Evolutionary conservation across 345 rosid genomes (phyloP).

Genomic region (Acer saccharum): DNA sequence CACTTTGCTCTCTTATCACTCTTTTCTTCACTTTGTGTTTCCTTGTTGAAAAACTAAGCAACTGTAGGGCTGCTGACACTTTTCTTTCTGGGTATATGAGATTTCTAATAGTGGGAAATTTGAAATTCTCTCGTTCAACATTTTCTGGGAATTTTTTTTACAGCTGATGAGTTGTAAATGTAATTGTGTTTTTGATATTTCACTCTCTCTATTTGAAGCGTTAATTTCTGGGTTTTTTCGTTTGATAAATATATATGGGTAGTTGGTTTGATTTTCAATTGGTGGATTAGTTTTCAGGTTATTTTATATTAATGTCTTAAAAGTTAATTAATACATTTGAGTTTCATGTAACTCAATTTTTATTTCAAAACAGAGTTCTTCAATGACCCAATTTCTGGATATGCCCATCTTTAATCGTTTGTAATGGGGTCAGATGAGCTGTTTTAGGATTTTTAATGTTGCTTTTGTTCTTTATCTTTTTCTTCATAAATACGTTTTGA

Average conservation of each 20-base stretch:
- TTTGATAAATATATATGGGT: background rate
- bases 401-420: background rate
- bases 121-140: too few species aligned
- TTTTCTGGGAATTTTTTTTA: background rate
- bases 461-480: too few species aligned
- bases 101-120: background rate
- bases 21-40: too few species aligned
- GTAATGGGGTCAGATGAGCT: background rate
- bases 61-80: too few species aligned
- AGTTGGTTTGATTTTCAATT: conserved; percentile 10
- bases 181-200: background rate
- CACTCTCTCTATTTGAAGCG: background rate
- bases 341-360: background rate
- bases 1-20: background rate
- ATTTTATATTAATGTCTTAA: background rate
- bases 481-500: too few species aligned
- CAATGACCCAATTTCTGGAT: background rate
- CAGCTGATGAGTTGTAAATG: background rate
- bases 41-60: too few species aligned
- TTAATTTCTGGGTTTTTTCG: background rate
- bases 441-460: background rate
- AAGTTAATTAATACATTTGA: background rate
- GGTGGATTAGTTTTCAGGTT: background rate
- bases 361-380: background rate
- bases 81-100: too few species aligned